Evolutionary conservation across 495 filamentous ascomycete genomes (phyloP).

Genomic region (Penicillium diatomitis): DNA sequence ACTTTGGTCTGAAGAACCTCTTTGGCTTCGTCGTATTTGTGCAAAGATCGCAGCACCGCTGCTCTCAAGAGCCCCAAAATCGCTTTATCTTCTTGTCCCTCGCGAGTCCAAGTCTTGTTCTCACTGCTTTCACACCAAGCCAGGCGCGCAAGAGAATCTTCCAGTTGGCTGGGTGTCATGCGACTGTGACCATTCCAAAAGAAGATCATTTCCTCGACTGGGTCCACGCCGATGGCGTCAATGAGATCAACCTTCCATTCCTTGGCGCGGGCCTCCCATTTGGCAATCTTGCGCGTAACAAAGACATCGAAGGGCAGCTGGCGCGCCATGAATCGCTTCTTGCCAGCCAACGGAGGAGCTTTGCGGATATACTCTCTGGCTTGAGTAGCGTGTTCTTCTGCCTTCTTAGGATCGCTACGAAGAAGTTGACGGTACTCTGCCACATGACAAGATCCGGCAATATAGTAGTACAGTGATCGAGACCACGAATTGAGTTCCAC

Average conservation of each 20-base stretch:
- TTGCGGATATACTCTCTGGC: constrained; percentile 62
- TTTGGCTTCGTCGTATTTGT: constrained; percentile 53
- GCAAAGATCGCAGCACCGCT: constrained; percentile 55
- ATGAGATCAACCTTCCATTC: constrained; percentile 58
- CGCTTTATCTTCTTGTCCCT: constrained; percentile 66
- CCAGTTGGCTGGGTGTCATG: constrained; percentile 57
- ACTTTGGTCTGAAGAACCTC: constrained; percentile 51
- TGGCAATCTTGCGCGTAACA: constrained; percentile 72
- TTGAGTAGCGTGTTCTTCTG: constrained; percentile 45
- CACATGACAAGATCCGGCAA: constrained; percentile 67
- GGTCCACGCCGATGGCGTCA: constrained; percentile 77
- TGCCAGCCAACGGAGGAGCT: constrained; percentile 68
- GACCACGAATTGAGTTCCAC: constrained; percentile 86
- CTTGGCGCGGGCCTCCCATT: constrained; percentile 79
- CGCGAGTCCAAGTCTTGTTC: constrained; percentile 44
- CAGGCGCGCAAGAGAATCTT: constrained; percentile 52
- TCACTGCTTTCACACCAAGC: constrained; percentile 56
- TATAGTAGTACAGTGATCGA: constrained; percentile 82
- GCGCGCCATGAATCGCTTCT: constrained; percentile 81
- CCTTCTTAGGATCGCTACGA: constrained; percentile 38
- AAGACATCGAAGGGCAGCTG: constrained; percentile 89
- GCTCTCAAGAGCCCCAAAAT: constrained; percentile 58
- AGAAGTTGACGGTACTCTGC: constrained; percentile 62
- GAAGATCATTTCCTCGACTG: constrained; percentile 90
- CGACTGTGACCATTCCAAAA: constrained; percentile 81